Percentiles rank a stretch among this genome's conserved stretches.
Conservation (phyloP, 805 yeast genomes). For the Ogataea zsoltii region DNA sequence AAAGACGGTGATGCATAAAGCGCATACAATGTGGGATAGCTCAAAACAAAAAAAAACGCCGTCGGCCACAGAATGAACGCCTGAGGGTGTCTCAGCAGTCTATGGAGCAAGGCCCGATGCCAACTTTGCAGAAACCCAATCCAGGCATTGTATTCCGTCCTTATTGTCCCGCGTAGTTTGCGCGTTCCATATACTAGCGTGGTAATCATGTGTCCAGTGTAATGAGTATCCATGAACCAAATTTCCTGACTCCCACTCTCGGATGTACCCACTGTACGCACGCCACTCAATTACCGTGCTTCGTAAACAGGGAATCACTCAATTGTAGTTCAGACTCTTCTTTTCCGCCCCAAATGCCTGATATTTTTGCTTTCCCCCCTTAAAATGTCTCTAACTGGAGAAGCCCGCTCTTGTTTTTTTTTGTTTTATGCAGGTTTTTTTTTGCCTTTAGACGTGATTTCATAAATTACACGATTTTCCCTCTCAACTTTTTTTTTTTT, state of each 20-base stretch:
- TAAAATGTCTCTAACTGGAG: background rate
- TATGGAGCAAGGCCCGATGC: conserved; percentile 13
- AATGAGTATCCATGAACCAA: too few relatives aligned
- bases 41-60: conserved; percentile 44
- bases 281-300: background rate
- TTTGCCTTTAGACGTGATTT: background rate
- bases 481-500: background rate
- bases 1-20: conserved; percentile 30
- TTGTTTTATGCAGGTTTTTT: background rate
- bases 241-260: too few relatives aligned
- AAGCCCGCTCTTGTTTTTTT: background rate
- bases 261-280: background rate
- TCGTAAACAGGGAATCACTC: background rate
- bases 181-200: conserved; percentile 5
- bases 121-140: conserved; percentile 13
- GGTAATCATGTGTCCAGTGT: conserved; percentile 4
- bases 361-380: too few relatives aligned
- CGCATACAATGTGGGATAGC: conserved; percentile 50
- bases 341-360: background rate
- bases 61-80: conserved; percentile 51
- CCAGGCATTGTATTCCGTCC: conserved; percentile 16
- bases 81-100: conserved; percentile 40
- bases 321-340: background rate
- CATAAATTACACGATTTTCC: conserved; percentile 2
- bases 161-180: conserved; percentile 13